Evolutionary conservation across 2,329 filamentous ascomycete genomes (phyloP), one percentile per base, ranked within the genome.

Genomic region (Nigrospora oryzae): DNA sequence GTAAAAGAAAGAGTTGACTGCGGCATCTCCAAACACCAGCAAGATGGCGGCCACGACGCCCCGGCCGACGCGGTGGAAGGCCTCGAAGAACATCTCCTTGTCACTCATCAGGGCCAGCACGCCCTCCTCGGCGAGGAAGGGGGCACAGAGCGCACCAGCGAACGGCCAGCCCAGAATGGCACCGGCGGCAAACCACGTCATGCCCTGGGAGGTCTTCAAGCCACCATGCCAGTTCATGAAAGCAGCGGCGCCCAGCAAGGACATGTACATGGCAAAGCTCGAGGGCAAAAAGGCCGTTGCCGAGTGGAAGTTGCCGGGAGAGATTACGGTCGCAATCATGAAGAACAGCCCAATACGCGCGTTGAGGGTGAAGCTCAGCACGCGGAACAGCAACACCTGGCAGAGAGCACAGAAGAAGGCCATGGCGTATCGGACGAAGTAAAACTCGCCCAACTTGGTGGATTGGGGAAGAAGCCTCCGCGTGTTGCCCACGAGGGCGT

Each of bases 261-360:
- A 83, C 48, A 83, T 86, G 62, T 94, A 96, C 93, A 98, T 98
- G 58, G 93, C 86, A 59, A 98, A 98, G 63, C 86, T 95, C 10
- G 90, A 95, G 0, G 93, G 93, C 5, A 98, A 71, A 59, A 87
- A 96, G 6, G 91, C 82, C 2, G 86, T 77, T 46, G 88, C 89
- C 5, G 93, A 85, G 64, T 96, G 89, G 61, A 95, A 97, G 75
- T 95, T 94, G 37, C 93, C 93, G 0, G 93, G 87, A 49, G 86
- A 94, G 46, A 84, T 81, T 41, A 88, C 69, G 48, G 85, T 82
- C 37, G 85, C 80, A 49, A 91, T 70, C 48, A 95, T 67, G 63
- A 94, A 96, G 58, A 95, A 80, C 5, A 95, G 69, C 11, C 87
- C 93, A 46, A 97, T 86, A 47, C 89, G 78, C 8, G 86, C 81